These are phyloP conservation scores for Lobulomyces angularis DNA, from an alignment of 192 early-diverging fungal species.

Conservation along the genomic window DNA sequence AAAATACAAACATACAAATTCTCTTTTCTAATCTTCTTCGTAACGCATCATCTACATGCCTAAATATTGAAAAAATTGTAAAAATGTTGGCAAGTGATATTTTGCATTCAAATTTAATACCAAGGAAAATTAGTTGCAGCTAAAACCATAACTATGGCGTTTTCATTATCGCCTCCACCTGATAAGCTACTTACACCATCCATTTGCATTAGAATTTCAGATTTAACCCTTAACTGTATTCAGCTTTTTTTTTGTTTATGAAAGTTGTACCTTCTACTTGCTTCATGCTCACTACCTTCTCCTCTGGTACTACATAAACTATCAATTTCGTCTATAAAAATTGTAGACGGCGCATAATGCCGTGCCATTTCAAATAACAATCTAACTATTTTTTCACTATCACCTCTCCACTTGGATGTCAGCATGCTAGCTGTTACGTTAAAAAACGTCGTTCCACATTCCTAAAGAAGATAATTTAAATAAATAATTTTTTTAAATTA, in stretches of 20 bases:
- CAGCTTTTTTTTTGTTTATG: conserved; percentile 6
- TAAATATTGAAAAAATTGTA: too few relatives aligned
- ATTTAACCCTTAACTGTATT: conserved; percentile 32
- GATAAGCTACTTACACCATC: conserved; percentile 36
- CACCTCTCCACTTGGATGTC: conserved; percentile 51
- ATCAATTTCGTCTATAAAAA: conserved; percentile 58
- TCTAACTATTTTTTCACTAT: conserved; percentile 49
- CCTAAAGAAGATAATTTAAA: too few relatives aligned
- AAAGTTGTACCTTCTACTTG: conserved; percentile 19
- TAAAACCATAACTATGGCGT: conserved; percentile 48
- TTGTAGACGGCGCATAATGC: conserved; percentile 48
- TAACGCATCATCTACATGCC: conserved; percentile 54
- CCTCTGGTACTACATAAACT: conserved; percentile 37
- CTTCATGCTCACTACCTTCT: conserved; percentile 38
- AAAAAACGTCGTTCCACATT: conserved; percentile 55
- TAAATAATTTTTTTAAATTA: too few relatives aligned
- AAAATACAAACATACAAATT: conserved; percentile 27
- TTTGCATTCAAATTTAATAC: too few relatives aligned
- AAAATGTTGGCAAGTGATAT: too few relatives aligned
- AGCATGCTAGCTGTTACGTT: conserved; percentile 48
- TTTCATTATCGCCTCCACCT: conserved; percentile 20
- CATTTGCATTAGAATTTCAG: conserved; percentile 56
- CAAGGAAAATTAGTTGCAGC: conserved; percentile 61
- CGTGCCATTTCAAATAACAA: conserved; percentile 47
- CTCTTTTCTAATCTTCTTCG: conserved; percentile 47